Conservation (phyloP, 1,139 yeast species). For the Meyerozyma sp. region DNA sequence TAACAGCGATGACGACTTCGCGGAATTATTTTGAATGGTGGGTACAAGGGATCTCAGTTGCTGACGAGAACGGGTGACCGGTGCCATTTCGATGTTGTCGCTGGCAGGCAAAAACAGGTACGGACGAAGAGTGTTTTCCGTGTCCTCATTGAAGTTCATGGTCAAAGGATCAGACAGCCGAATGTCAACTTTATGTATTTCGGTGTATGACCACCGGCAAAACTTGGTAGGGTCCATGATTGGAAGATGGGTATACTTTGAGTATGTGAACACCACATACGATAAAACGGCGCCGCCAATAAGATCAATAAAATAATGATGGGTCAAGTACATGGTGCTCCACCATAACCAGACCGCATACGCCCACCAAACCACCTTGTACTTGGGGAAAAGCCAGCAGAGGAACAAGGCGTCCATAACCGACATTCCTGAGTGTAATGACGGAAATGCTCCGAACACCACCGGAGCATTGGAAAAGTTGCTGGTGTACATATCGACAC, state of each 20-base stretch:
- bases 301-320: constrained; percentile 88
- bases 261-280: constrained; percentile 62
- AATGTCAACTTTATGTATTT: constrained; percentile 23
- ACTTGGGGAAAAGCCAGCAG: constrained; percentile 73
- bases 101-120: constrained; percentile 1
- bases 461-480: constrained; percentile 86
- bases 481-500: constrained; percentile 81
- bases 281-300: constrained; percentile 86
- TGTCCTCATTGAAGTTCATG: constrained; percentile 5
- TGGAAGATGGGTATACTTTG: constrained; percentile 75
- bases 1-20: constrained; percentile 13
- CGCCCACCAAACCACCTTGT: constrained; percentile 55
- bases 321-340: constrained; percentile 96
- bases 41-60: constrained; percentile 17
- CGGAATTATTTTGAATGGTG: constrained; percentile 5
- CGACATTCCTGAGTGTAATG: constrained; percentile 90
- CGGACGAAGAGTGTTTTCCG: constrained; percentile 5
- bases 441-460: constrained; percentile 97
- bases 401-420: constrained; percentile 88
- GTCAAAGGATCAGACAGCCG: constrained; percentile 31
- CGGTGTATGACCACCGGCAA: constrained; percentile 80
- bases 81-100: constrained; percentile 22
- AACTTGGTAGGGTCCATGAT: constrained; percentile 53
- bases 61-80: constrained; percentile 28
- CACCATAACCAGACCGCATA: constrained; percentile 96